Conservation (phyloP, 345 rosid genomes). For the Erodium maritimum region DNA sequence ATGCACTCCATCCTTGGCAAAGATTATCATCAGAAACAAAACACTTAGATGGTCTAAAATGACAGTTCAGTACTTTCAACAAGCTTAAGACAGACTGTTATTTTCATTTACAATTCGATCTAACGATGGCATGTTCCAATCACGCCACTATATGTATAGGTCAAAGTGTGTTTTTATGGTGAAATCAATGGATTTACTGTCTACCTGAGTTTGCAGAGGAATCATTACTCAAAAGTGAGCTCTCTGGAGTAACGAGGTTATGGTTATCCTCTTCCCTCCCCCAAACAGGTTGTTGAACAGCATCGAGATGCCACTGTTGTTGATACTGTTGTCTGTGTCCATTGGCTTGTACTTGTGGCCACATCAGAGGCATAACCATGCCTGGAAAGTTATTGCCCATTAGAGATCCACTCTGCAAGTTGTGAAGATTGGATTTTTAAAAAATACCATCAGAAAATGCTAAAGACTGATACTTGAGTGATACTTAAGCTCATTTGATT, state of each 20-base stretch:
- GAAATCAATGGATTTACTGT: not conserved
- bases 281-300: slow-evolving; percentile 54
- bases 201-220: slow-evolving; percentile 59
- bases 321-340: slow-evolving; percentile 52
- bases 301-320: slow-evolving; percentile 56
- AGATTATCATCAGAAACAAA: no score
- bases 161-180: not conserved
- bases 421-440: slow-evolving; percentile 49
- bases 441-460: slow-evolving; percentile 57
- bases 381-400: slow-evolving; percentile 47
- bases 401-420: slow-evolving; percentile 43
- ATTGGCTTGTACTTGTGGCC: slow-evolving; percentile 48
- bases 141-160: no score
- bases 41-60: no score
- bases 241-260: slow-evolving; percentile 39
- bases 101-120: no score
- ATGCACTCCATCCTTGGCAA: no score
- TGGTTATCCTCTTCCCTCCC: slow-evolving; percentile 53
- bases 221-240: slow-evolving; percentile 53
- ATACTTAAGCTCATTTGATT: slow-evolving; percentile 4
- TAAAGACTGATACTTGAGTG: slow-evolving; percentile 26
- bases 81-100: no score
- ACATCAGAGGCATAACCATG: slow-evolving; percentile 49
- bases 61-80: no score
- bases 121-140: no score